Evolutionary conservation across 1,139 yeast species (phyloP), one percentile per base, ranked within the genome.

Genomic region (Suhomyces ambrosiae): DNA sequence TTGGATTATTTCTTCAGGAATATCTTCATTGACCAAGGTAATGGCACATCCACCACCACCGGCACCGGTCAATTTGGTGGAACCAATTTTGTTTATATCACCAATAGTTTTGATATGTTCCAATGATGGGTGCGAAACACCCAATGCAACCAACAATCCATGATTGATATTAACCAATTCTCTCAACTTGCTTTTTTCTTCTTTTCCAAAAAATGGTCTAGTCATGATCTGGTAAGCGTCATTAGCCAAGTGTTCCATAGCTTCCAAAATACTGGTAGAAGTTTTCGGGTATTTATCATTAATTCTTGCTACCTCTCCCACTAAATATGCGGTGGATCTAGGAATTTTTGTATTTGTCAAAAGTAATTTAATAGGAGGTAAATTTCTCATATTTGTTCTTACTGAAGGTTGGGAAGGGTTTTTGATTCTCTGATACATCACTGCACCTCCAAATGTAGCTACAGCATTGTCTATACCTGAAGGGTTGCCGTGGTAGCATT

Each of bases 31-130:
- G 9, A 90, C 71, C 35, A 92, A 66, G 0, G 97, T 92, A 40
- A 94, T 84, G 13, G 97, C 96, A 67, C 99, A 92, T 1, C 99
- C 99, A 30, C 99, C 99, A 13, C 98, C 98, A 17, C 99, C 99
- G 0, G 98, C 98, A 29, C 99, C 99, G 0, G 98, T 92, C 43
- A 92, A 73, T 60, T 92, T 92, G 2, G 99, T 90, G 42, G 86
- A 82, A 5, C 99, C 99, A 23, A 92, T 63, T 2, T 67, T 56
- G 39, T 78, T 56, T 30, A 68, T 71, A 52, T 85, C 90, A 16
- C 86, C 76, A 13, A 80, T 67, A 16, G 77, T 65, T 50, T 80
- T 82, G 32, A 90, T 79, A 36, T 71, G 68, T 56, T 92, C 98
- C 42, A 92, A 69, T 13, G 84, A 73, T 4, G 97, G 95, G 59